phyloP scores from a whole-genome alignment of 1,139 yeast species.

The Zygosaccharomyces sapae region DNA sequence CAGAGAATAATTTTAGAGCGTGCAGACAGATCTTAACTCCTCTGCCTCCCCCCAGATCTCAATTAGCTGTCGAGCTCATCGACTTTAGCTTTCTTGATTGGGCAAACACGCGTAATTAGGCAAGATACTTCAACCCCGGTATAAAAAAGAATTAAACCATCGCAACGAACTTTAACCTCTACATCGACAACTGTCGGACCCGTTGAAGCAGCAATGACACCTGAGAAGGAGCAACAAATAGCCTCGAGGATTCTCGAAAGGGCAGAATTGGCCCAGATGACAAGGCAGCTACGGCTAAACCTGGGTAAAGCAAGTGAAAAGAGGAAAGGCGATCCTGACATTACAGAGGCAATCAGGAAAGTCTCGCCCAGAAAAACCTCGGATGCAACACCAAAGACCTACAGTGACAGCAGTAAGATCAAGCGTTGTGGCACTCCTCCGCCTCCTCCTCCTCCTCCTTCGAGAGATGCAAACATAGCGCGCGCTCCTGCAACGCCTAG shows the following conservation, averaged over 20 bases:
- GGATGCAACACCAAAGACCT: constrained; percentile 4
- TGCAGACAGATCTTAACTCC: too few species aligned
- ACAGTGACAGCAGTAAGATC: neutral
- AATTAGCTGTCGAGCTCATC: neutral
- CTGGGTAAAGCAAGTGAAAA: constrained; percentile 14
- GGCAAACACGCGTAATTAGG: constrained; percentile 6
- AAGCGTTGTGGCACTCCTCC: constrained; percentile 7
- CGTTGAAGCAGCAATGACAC: constrained; percentile 13
- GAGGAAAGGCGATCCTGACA: constrained; percentile 14
- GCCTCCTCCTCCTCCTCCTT: constrained; percentile 13
- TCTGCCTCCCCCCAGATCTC: constrained; percentile 2
- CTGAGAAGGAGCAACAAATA: constrained; percentile 33
- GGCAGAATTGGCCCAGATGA: constrained; percentile 37
- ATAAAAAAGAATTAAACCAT: constrained; percentile 1
- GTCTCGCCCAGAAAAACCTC: constrained; percentile 15
- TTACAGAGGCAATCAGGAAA: constrained; percentile 11
- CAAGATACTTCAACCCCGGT: constrained; percentile 1
- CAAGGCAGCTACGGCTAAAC: constrained; percentile 34
- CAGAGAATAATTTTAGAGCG: too few species aligned
- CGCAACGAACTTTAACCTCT: too few species aligned
- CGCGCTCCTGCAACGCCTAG: constrained; percentile 14
- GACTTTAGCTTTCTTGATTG: constrained; percentile 4
- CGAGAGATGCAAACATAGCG: constrained; percentile 3
- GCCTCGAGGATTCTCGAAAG: constrained; percentile 33
- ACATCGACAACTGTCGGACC: too few species aligned